Conservation (phyloP, 257 asterid genomes). For the Coffea eugenioides region DNA sequence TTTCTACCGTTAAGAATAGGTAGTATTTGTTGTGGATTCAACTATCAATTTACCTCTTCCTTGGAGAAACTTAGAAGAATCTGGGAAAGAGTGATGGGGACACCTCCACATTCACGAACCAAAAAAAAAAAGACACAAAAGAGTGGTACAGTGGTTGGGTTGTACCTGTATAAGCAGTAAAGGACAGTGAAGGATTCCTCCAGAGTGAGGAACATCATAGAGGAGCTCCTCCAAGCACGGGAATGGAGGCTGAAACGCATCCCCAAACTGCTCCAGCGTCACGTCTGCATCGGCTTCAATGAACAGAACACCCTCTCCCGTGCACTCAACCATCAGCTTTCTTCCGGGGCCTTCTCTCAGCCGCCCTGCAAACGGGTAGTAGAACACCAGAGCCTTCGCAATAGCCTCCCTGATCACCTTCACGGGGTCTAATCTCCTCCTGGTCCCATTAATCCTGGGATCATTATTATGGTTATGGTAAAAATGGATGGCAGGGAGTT, state of each 20-base stretch:
- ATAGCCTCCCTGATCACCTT: slow-evolving; percentile 49
- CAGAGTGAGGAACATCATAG: slow-evolving; percentile 53
- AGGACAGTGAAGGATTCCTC: slow-evolving; percentile 43
- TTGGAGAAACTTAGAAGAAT: no score
- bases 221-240: slow-evolving; percentile 63
- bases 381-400: slow-evolving; percentile 50
- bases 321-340: slow-evolving; percentile 72
- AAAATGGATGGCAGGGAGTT: slow-evolving; percentile 55
- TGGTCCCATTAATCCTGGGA: neutral
- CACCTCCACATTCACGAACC: no score
- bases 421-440: slow-evolving; percentile 39
- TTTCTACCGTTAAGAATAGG: no score
- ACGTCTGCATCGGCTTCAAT: slow-evolving; percentile 65
- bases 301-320: slow-evolving; percentile 66
- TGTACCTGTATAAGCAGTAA: slow-evolving; percentile 62
- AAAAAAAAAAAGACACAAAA: no score
- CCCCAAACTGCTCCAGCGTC: slow-evolving; percentile 49
- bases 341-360: slow-evolving; percentile 45
- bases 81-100: no score
- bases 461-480: slow-evolving; percentile 27
- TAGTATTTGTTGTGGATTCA: no score
- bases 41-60: no score
- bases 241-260: slow-evolving; percentile 57
- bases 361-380: slow-evolving; percentile 77
- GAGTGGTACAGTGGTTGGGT: no score